These are phyloP conservation scores for Thielaviopsis ethacetica DNA, from an alignment of 2,329 filamentous ascomycete species.

Conservation along the genomic window DNA sequence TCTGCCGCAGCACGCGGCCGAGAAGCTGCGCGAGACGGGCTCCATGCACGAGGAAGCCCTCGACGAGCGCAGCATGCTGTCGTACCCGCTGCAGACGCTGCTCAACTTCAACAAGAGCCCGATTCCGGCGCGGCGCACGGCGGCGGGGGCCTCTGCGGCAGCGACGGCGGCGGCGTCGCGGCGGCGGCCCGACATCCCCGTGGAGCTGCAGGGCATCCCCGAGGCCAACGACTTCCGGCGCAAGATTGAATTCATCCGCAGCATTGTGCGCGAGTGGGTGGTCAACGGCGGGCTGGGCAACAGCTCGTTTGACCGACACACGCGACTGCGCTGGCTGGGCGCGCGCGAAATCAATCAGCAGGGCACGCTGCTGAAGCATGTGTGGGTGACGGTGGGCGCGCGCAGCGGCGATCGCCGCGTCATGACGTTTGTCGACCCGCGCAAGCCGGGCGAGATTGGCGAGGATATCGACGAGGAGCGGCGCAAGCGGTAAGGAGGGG, in stretches of 20 bases:
- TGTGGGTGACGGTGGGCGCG: slow-evolving; percentile 53
- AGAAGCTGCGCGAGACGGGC: slow-evolving; percentile 45
- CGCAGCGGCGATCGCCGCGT: slow-evolving; percentile 40
- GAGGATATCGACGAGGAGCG: slow-evolving; percentile 32
- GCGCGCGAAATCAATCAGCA: slow-evolving; percentile 33
- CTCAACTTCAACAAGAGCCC: slow-evolving; percentile 47
- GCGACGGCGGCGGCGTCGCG: slow-evolving; percentile 27
- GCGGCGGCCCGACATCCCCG: slow-evolving; percentile 42
- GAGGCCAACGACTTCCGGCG: slow-evolving; percentile 55
- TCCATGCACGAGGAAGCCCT: slow-evolving; percentile 55
- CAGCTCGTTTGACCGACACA: slow-evolving; percentile 38
- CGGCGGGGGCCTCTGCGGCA: neutral
- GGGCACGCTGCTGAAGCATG: slow-evolving; percentile 37
- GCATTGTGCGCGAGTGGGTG: slow-evolving; percentile 56
- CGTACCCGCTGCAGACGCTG: slow-evolving; percentile 56
- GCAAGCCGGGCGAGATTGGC: slow-evolving; percentile 34
- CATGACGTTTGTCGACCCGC: slow-evolving; percentile 38
- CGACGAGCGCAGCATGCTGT: slow-evolving; percentile 53
- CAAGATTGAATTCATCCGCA: slow-evolving; percentile 58
- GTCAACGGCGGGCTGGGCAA: slow-evolving; percentile 53
- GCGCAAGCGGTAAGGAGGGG: slow-evolving; percentile 4
- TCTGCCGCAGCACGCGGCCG: slow-evolving; percentile 53
- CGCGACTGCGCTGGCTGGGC: slow-evolving; percentile 41
- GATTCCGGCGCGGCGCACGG: slow-evolving; percentile 19
- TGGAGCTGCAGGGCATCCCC: slow-evolving; percentile 46